Evolutionary conservation across 352 stramenopile genomes (phyloP), one percentile per base, ranked within the genome.

Genomic region (Elongisporangium undulatum): DNA sequence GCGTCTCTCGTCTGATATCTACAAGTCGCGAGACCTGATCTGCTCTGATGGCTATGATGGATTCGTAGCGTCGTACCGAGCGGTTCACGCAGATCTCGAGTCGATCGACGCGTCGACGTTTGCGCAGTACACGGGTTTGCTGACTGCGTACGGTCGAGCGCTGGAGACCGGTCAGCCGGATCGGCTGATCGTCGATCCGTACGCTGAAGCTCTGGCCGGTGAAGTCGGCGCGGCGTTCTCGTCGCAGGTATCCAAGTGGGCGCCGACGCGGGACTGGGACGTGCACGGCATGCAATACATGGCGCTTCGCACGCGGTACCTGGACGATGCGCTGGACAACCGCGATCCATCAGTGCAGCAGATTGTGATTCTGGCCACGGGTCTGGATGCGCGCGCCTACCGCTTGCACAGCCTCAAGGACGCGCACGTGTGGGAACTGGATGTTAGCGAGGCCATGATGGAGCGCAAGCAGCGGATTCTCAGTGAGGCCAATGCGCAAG

Each of bases 301-400:
- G 10, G 75, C 75, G 0, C 23, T 88, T 1, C 71, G 75, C 1
- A 66, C 71, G 17, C 68, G 75, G 19, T 81, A 71, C 55, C 60
- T 88, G 17, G 78, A 88, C 53, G 78, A 88, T n/a, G 71, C 78
- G 21, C 53, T 88, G 13, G 19, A 24, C 0, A 52, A 82, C 19
- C 71, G 75, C 8, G 53, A 74, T 39, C n/a, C 58, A 3, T 57
- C 34, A 38, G 81, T 86, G 53, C 65, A 73, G 13, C 78, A 88
- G 48, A 54, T 86, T n/a, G 75, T 88, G 12, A 66, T 88, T 10
- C 63, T 88, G 1, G 78, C 67, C 19, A 66, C 78, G 0, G 78
- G 78, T 0, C 64, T 88, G 2, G 78, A 88, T 53, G 75, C 69
- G 16, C 69, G 78, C 15, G 75, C 67, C n/a, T 86, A 77, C 58